Evolutionary conservation across 345 rosid genomes (phyloP), one percentile per base, ranked within the genome.

Genomic region (Stellera chamaejasme): DNA sequence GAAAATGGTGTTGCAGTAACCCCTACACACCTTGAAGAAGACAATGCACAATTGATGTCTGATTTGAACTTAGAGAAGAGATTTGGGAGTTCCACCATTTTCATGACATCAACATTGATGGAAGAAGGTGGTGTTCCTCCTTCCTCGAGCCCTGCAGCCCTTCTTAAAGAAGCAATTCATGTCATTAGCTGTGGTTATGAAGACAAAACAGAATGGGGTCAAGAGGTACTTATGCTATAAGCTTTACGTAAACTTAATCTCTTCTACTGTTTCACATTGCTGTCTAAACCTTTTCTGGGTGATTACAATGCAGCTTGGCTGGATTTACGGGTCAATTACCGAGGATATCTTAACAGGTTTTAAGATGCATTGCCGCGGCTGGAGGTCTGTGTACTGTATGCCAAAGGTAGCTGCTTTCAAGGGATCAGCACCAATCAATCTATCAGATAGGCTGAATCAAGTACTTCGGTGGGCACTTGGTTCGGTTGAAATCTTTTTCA

Each of bases 401-500:
- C 99, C 99, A 48, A 76, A 75, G 75, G 64, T 70, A 58, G 69
- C 99, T 19, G 97, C 99, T 45, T 94, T 94, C 49, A 90, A 85
- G 75, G 99, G 99, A 68, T 93, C 97, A 61, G 94, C 96, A 68
- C 97, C 97, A 50, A 93, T 93, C 69, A 93, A 89, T 52, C 76
- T 90, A 63, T 90, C 95, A 25, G 99, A 94, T 79, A 75, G 97
- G 69, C 83, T 94, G 58, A 94, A 88, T 74, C 99, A 94, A 69
- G 97, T 94, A 54, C 87, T 94, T 64, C 80, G 97, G 5, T 90
- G 99, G 99, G 99, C 96, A 7, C 95, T 87, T 26, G 99, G 99
- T 10, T 94, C 97, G 6, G 99, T 94, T 59, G 99, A 93, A 76
- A 94, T 94, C 65, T 90, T 94, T 85, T 90, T 94, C 55, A 94